These are phyloP conservation scores for Saccharomyces hybrid DNA, from an alignment of 1,139 yeast species.

Conservation along the genomic window DNA sequence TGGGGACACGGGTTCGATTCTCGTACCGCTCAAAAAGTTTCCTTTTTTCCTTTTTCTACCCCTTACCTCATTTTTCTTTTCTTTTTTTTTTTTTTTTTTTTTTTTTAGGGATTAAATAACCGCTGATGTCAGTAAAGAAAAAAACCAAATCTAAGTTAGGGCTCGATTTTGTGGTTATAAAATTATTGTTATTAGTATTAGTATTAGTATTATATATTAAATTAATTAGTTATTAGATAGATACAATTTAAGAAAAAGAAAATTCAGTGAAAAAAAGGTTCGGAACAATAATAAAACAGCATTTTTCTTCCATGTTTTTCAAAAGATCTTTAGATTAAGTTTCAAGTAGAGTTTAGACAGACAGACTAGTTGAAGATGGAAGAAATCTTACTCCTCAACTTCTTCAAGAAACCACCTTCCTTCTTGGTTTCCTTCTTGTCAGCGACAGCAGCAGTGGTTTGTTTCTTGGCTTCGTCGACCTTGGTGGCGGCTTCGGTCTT, in stretches of 20 bases:
- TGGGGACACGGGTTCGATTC: constrained; percentile 36
- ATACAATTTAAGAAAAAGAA: not conserved
- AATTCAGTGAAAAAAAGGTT: not conserved
- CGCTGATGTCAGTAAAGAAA: not conserved
- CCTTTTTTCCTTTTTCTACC: too few species aligned
- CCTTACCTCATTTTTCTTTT: too few species aligned
- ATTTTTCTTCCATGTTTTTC: not conserved
- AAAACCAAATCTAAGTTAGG: too few species aligned
- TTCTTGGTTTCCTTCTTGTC: constrained; percentile 24
- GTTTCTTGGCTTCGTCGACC: constrained; percentile 12
- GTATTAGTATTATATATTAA: not conserved
- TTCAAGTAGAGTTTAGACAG: too few species aligned
- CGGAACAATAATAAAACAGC: not conserved
- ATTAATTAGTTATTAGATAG: constrained; percentile 5
- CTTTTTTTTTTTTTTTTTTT: constrained; percentile 16
- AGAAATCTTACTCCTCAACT: constrained; percentile 1
- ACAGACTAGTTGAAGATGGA: constrained; percentile 2
- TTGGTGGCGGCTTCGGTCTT: constrained; percentile 21
- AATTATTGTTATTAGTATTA: not conserved
- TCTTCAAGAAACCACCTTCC: constrained; percentile 5
- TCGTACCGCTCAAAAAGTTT: constrained; percentile 26
- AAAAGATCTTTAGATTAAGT: not conserved
- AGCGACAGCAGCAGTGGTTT: constrained; percentile 3
- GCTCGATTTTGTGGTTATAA: too few species aligned
- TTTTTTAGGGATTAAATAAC: not conserved